These are phyloP conservation scores for Coemansia sp. DNA, from an alignment of 192 early-diverging fungal species.

Conservation along the genomic window DNA sequence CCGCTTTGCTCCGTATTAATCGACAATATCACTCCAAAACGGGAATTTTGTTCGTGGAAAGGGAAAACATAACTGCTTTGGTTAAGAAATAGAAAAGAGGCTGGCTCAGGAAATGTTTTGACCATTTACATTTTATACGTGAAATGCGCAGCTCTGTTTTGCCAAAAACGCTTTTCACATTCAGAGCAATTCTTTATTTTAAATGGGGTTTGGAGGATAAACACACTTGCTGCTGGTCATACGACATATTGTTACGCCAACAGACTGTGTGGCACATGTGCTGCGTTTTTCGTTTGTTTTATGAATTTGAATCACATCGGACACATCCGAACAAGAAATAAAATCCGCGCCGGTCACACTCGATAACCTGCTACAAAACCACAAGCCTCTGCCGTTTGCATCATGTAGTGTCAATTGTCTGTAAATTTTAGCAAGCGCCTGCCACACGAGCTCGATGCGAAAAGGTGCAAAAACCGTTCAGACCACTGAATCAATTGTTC, in stretches of 20 bases:
- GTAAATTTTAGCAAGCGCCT: background rate
- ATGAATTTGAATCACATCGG: background rate
- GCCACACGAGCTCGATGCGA: background rate
- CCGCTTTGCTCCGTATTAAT: background rate
- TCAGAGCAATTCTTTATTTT: too few relatives aligned
- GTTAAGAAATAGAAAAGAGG: constrained; percentile 8
- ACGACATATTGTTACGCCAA: background rate
- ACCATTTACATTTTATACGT: background rate
- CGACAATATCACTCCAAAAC: constrained; percentile 9
- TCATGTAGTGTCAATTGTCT: background rate
- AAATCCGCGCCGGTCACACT: background rate
- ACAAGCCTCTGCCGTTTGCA: background rate
- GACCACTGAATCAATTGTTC: background rate
- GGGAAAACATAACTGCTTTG: background rate
- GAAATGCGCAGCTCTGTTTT: background rate
- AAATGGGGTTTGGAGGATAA: background rate
- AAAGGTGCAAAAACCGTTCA: background rate
- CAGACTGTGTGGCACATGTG: background rate
- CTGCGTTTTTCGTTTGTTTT: background rate
- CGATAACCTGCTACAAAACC: background rate
- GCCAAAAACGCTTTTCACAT: too few relatives aligned
- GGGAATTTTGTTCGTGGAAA: background rate
- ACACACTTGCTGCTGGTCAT: background rate
- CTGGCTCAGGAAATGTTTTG: background rate
- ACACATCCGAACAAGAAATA: background rate